Evolutionary conservation across 2,329 filamentous ascomycete genomes (phyloP), one percentile per base, ranked within the genome.

Genomic region (Fonsecaea monophora): DNA sequence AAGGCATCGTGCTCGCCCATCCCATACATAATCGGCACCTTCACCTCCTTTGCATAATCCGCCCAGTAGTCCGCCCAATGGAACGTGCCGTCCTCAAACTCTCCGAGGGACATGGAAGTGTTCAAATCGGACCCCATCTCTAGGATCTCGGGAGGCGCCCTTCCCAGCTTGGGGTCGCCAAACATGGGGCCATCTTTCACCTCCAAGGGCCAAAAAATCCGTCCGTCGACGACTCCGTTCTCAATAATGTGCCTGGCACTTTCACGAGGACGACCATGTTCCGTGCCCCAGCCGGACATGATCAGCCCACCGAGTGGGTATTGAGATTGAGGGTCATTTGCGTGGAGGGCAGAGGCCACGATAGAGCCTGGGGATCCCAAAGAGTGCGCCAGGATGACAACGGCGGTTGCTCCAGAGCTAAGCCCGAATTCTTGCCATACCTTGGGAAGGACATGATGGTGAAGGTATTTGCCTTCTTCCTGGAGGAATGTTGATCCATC

Each of bases 391-490:
- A 56, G 50, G 21, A 62, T 9, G 50, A 62, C 37, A 13, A 55
- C 25, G 50, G 60, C 40, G 15, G 60, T 56, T 32, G 60, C 60
- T 13, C 45, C 50, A 8, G 60, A 55, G 18, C 32, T 34, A 5
- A 13, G 8, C 10, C 60, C 60, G 37, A 54, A 62, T 21, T 42
- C 50, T 45, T 55, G 21, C 60, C 60, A 62, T 62, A 62, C 55
- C 21, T 32, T 48, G 10, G 60, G 60, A 6, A 62, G 60, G 37
- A 62, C 37, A 12, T 42, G 35, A n/a, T 25, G n/a, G 37, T 62
- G 60, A n/a, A 55, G 48, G 50, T 62, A 55, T 45, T 45, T 62
- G 50, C 60, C 60, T 37, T 62, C 60, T 42, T 62, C 60, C 48
- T 55, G 60, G 5, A 62, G 38, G 38, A 62, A 55, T 3, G 48